Conservation (phyloP, 2,329 filamentous ascomycete genomes). For the Paecilomyces variotii region DNA sequence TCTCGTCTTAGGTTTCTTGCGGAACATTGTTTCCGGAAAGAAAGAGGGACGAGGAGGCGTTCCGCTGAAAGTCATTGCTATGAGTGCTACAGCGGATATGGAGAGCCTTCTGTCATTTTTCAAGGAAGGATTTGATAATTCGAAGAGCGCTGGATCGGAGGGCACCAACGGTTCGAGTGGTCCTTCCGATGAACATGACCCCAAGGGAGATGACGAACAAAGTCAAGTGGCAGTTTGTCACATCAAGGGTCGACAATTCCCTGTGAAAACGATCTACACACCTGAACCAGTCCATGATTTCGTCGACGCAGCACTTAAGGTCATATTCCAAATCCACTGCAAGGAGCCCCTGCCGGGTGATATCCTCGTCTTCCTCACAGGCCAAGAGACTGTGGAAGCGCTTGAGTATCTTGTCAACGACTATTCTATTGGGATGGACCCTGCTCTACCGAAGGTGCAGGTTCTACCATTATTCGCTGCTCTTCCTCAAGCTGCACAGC, state of each 20-base stretch:
- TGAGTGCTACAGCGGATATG: constrained; percentile 94
- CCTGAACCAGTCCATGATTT: constrained; percentile 69
- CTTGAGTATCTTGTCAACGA: constrained; percentile 75
- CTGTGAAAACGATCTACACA: constrained; percentile 71
- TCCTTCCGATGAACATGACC: background rate
- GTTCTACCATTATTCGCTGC: constrained; percentile 84
- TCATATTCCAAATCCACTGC: constrained; percentile 77
- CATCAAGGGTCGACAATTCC: constrained; percentile 81
- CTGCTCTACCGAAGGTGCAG: constrained; percentile 59
- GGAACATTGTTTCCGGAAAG: constrained; percentile 57
- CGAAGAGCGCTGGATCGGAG: constrained; percentile 2
- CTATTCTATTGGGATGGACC: constrained; percentile 62
- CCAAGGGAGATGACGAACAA: constrained; percentile 6
- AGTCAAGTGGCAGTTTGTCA: constrained; percentile 49
- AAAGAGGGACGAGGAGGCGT: constrained; percentile 60
- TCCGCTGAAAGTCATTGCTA: constrained; percentile 81
- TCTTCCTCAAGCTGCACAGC: constrained; percentile 76
- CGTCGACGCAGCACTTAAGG: constrained; percentile 70
- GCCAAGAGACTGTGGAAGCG: constrained; percentile 84
- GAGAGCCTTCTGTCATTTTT: constrained; percentile 74
- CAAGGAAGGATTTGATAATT: constrained; percentile 22
- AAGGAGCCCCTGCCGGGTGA: constrained; percentile 90
- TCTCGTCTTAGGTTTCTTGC: constrained; percentile 78
- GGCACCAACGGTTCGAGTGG: constrained; percentile 3
- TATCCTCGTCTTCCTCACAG: constrained; percentile 83